These are phyloP conservation scores for Chrysochromulina tobinii DNA, from an alignment of 78 protist species.

Conservation along the genomic window DNA sequence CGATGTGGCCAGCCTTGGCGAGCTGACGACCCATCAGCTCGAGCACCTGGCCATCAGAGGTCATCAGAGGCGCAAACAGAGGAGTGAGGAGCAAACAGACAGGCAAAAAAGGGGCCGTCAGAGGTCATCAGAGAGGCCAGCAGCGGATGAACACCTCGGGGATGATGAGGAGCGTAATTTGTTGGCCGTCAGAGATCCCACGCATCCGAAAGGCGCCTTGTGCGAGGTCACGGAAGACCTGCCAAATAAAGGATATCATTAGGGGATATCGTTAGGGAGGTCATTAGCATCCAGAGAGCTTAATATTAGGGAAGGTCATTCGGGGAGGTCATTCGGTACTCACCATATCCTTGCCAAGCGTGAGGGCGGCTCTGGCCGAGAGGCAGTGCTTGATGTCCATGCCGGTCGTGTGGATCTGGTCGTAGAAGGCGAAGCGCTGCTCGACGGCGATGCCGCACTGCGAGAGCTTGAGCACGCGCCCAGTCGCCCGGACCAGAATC, in stretches of 20 bases:
- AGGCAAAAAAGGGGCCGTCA: not conserved
- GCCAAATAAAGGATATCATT: too few species aligned
- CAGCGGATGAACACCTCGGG: constrained; percentile 19
- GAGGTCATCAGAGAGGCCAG: constrained; percentile 4
- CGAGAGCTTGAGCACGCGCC: constrained; percentile 28
- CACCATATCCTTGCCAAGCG: constrained; percentile 78
- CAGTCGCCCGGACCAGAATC: constrained; percentile 20
- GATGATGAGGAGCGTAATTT: not conserved
- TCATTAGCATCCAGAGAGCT: too few species aligned
- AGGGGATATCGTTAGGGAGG: too few species aligned
- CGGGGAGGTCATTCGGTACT: not conserved
- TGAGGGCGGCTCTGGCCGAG: constrained; percentile 65
- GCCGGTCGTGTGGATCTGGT: constrained; percentile 78
- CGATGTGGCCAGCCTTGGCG: not conserved
- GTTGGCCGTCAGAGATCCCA: constrained; percentile 38
- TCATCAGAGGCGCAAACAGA: too few species aligned
- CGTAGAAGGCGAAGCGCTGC: constrained; percentile 63
- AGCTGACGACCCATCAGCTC: not conserved
- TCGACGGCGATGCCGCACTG: constrained; percentile 55
- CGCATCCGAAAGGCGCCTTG: constrained; percentile 58
- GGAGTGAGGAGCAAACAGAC: too few species aligned
- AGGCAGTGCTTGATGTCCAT: constrained; percentile 76
- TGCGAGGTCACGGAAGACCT: constrained; percentile 40
- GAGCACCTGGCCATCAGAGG: too few species aligned
- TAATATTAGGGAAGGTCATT: too few species aligned